A percentile compares a stretch with the other conserved stretches of the same genome.
Conservation (phyloP, 345 rosid species). For the Cochlearia excelsa region DNA sequence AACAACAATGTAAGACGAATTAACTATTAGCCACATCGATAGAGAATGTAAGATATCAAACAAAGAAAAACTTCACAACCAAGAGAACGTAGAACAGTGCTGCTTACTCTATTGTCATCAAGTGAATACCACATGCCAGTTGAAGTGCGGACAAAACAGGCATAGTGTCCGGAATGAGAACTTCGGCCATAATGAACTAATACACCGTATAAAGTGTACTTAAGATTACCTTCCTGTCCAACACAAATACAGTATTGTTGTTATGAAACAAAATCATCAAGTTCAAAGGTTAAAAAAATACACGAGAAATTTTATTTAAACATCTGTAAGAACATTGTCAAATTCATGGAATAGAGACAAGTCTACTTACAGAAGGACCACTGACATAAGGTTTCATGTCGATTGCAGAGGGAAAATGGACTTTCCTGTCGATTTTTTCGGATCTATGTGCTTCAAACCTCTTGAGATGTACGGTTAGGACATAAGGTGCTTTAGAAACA, state of each 20-base stretch:
- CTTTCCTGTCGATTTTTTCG: slow-evolving; percentile 75
- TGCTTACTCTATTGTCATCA: slow-evolving; percentile 80
- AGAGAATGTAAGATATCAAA: background rate
- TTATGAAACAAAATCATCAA: background rate
- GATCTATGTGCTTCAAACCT: slow-evolving; percentile 79
- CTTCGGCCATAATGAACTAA: slow-evolving; percentile 87
- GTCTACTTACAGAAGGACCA: slow-evolving; percentile 67
- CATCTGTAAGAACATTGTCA: background rate
- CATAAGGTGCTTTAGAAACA: slow-evolving; percentile 80
- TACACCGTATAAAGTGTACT: slow-evolving; percentile 89
- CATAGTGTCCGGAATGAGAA: slow-evolving; percentile 88
- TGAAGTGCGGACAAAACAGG: slow-evolving; percentile 88
- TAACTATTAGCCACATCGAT: slow-evolving; percentile 22
- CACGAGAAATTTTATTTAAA: background rate
- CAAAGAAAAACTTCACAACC: slow-evolving; percentile 22
- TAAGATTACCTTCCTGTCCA: slow-evolving; percentile 81
- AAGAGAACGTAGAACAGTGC: slow-evolving; percentile 14
- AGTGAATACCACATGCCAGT: slow-evolving; percentile 92
- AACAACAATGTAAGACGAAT: slow-evolving; percentile 23
- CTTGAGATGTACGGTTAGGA: slow-evolving; percentile 79
- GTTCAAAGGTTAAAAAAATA: background rate
- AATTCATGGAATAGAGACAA: slow-evolving; percentile 1
- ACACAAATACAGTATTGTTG: slow-evolving; percentile 9
- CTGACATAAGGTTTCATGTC: slow-evolving; percentile 85
- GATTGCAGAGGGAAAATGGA: slow-evolving; percentile 54